Conservation (phyloP, 73 alveolate genomes). For the Paramecium caudatum region DNA sequence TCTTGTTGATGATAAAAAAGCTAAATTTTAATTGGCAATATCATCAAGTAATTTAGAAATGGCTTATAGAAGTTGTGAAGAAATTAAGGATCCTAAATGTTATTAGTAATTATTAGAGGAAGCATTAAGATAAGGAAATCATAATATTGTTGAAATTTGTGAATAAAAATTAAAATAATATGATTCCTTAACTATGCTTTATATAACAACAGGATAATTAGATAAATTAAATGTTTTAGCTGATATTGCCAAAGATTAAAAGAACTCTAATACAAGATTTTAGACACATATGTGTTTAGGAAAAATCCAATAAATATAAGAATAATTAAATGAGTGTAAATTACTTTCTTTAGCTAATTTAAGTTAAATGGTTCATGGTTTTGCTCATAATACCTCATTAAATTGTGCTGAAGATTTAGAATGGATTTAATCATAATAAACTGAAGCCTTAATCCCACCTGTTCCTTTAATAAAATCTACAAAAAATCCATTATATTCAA, state of each 20-base stretch:
- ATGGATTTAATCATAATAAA: not conserved
- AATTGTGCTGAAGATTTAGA: slow-evolving; percentile 23
- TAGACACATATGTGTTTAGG: slow-evolving; percentile 29
- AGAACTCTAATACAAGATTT: slow-evolving; percentile 29
- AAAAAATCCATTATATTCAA: slow-evolving; percentile 19
- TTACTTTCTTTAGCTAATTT: not conserved
- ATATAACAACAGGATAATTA: slow-evolving; percentile 24
- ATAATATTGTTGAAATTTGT: slow-evolving; percentile 67
- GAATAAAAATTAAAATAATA: slow-evolving; percentile 59
- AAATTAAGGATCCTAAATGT: slow-evolving; percentile 34
- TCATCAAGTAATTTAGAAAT: slow-evolving; percentile 64
- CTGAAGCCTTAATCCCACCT: slow-evolving; percentile 20
- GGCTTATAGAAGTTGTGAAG: slow-evolving; percentile 66
- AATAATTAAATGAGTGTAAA: slow-evolving; percentile 30
- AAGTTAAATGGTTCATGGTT: not conserved
- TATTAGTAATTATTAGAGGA: slow-evolving; percentile 67
- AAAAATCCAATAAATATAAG: slow-evolving; percentile 21
- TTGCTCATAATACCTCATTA: not conserved
- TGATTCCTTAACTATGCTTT: slow-evolving; percentile 57
- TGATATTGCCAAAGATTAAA: slow-evolving; percentile 44
- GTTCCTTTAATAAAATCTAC: not conserved
- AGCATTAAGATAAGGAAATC: slow-evolving; percentile 75
- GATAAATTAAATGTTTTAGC: slow-evolving; percentile 44
- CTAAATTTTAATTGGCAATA: slow-evolving; percentile 71
- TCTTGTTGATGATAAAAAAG: slow-evolving; percentile 69